Evolutionary conservation across 352 stramenopile species (phyloP).

Genomic region (Phytopythium boreale): DNA sequence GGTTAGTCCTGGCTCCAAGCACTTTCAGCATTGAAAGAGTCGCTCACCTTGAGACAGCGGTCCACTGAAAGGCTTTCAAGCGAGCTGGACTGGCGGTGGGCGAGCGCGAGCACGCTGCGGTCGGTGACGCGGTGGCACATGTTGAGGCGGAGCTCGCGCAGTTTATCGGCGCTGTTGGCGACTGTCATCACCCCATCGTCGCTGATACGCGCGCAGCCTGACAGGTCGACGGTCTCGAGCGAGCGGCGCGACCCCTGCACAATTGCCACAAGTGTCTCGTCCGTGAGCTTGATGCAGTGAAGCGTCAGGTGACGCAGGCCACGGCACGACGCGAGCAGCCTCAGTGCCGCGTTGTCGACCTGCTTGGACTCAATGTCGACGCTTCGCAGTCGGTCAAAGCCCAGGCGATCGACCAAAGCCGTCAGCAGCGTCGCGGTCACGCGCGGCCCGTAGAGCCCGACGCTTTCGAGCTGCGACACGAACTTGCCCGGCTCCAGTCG

Average conservation of each 20-base stretch:
- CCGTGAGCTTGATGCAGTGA: constrained; percentile 77
- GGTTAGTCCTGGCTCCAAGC: too few relatives aligned
- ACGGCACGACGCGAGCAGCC: constrained; percentile 31
- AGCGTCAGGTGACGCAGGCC: constrained; percentile 37
- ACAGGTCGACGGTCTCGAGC: constrained; percentile 59
- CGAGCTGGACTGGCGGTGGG: constrained; percentile 31
- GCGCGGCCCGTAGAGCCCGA: constrained; percentile 61
- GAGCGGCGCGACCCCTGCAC: constrained; percentile 23
- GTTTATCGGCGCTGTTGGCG: constrained; percentile 33
- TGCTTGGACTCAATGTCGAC: constrained; percentile 79
- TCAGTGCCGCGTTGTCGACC: constrained; percentile 41
- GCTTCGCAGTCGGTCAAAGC: constrained; percentile 25
- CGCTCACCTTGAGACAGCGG: constrained; percentile 58
- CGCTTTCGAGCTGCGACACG: constrained; percentile 36
- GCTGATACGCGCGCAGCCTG: constrained; percentile 68
- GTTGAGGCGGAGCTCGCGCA: constrained; percentile 67
- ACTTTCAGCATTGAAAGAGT: neutral
- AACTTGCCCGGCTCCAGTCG: constrained; percentile 10
- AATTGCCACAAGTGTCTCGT: constrained; percentile 41
- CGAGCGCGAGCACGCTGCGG: constrained; percentile 50
- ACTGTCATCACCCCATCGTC: constrained; percentile 79
- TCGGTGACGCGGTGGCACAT: constrained; percentile 84
- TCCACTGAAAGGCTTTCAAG: constrained; percentile 41
- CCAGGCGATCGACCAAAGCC: constrained; percentile 40
- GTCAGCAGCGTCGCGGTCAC: constrained; percentile 42